A percentile compares a stretch with the other conserved stretches of the same genome.
Evolutionary conservation across 257 asterid genomes (phyloP).

Genomic region (Fraxinus anomala): DNA sequence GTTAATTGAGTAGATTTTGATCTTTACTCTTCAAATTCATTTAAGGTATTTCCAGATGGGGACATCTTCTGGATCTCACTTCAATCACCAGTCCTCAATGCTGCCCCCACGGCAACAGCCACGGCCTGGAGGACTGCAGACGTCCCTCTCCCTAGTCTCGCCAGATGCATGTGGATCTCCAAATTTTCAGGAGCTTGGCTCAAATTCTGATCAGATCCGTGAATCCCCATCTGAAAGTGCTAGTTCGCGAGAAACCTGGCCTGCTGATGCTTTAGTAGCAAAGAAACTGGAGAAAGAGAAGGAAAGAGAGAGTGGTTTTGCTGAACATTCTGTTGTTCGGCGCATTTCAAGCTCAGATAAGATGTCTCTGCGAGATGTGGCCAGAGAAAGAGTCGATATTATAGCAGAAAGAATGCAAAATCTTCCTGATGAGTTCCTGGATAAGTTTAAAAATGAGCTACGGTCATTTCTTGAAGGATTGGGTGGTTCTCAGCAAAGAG

Average conservation of each 20-base stretch:
- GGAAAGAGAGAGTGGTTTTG: constrained; percentile 64
- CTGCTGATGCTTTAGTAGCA: constrained; percentile 64
- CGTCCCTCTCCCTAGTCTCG: constrained; percentile 74
- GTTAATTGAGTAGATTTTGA: background rate
- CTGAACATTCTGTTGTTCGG: constrained; percentile 76
- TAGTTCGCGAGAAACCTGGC: constrained; percentile 96
- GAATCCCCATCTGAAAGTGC: constrained; percentile 97
- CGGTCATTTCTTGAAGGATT: constrained; percentile 84
- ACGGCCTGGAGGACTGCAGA: constrained; percentile 74
- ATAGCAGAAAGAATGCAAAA: constrained; percentile 83
- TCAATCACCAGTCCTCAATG: constrained; percentile 74
- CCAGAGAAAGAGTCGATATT: constrained; percentile 72
- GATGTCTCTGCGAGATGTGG: constrained; percentile 74
- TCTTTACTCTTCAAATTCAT: constrained; percentile 19
- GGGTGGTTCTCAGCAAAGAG: constrained; percentile 85
- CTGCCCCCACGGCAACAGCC: constrained; percentile 96
- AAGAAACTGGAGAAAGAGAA: constrained; percentile 68
- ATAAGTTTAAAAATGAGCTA: constrained; percentile 78
- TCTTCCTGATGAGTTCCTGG: constrained; percentile 80
- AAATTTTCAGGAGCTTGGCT: constrained; percentile 74
- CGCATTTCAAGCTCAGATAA: constrained; percentile 66
- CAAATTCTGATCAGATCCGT: constrained; percentile 75
- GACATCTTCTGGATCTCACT: constrained; percentile 73
- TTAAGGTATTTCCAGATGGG: constrained; percentile 44
- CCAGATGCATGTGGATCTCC: constrained; percentile 82